Evolutionary conservation across 2,329 filamentous ascomycete species (phyloP), one percentile per base, ranked within the genome.

Genomic region (Ceratocystis papillata): DNA sequence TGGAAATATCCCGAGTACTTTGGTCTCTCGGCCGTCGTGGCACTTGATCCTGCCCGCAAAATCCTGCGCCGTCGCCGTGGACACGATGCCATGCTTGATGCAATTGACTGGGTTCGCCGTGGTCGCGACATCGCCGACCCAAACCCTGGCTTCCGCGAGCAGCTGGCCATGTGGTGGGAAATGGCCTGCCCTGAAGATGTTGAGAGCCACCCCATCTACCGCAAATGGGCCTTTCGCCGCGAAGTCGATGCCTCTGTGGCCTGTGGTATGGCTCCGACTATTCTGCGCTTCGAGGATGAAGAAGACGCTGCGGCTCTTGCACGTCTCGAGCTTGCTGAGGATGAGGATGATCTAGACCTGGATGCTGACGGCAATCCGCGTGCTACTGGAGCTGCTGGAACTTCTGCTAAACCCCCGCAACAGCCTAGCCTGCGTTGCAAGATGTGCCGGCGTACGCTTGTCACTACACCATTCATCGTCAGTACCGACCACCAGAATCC

Each of bases 121-220:
- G 83, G 82, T 55, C 85, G 93, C 48, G 84, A 88, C 17, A 83
- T 94, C 65, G 92, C 88, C 68, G 90, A 96, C 72, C 94, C 94
- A 2, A 99, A 99, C 74, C 79, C 84, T 41, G 93, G 92, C 33
- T 99, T 99, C 80, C 91, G 93, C 85, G 79, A 84, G 63, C 94
- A 99, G 76, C 81, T 99, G 4, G 81, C 87, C 70, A 79, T 97
- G 65, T 99, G 93, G 80, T 88, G 90, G 79, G 79, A 87, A 70
- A 96, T 96, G 89, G 85, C 85, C 60, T 93, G 87, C 70, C 89
- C 92, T 1, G 82, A 77, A 3, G 77, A 78, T 53, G 78, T 85
- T 17, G 87, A 88, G 69, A 77, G 80, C 8, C 82, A 91, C 60
- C 87, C 90, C 0, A 77, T 82, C 15, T 99, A 97, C 75, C 90